phyloP scores from a whole-genome alignment of 1,284 basidiomycete species.

The Sanghuangporus sanghuang region DNA sequence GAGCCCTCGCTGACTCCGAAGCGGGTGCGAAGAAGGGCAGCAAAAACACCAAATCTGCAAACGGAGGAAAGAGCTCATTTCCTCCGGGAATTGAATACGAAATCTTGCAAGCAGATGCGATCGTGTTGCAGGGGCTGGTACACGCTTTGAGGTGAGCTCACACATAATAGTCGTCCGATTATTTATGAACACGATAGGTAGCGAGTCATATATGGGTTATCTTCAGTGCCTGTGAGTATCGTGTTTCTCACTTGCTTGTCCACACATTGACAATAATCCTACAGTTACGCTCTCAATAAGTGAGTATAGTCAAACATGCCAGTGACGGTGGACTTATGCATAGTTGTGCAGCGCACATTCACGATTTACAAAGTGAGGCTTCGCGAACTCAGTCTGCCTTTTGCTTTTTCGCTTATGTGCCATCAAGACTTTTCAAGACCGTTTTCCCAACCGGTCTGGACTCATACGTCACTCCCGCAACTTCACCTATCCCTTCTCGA shows the following conservation, averaged over 20 bases:
- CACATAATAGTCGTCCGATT: background rate
- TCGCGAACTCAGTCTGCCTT: background rate
- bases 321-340: constrained; percentile 14
- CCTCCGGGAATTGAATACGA: constrained; percentile 67
- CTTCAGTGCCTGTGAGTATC: constrained; percentile 62
- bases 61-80: constrained; percentile 30
- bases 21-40: constrained; percentile 52
- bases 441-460: constrained; percentile 67
- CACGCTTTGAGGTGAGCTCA: constrained; percentile 56
- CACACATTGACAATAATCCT: background rate
- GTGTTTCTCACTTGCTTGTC: background rate
- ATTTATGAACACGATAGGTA: constrained; percentile 23
- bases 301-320: constrained; percentile 24
- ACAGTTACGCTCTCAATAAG: constrained; percentile 59
- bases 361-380: constrained; percentile 60
- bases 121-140: constrained; percentile 63
- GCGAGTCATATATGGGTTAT: constrained; percentile 76
- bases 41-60: constrained; percentile 31
- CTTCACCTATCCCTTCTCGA: constrained; percentile 40
- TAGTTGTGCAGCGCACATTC: constrained; percentile 53
- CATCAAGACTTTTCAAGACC: constrained; percentile 58
- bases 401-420: background rate
- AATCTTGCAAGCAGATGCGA: constrained; percentile 63
- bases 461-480: constrained; percentile 41
- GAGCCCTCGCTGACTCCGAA: constrained; percentile 51